A percentile compares a stretch with the other conserved stretches of the same genome.
Conservation (phyloP, 768 basidiomycete species). For the Tricholoma flavovirens region DNA sequence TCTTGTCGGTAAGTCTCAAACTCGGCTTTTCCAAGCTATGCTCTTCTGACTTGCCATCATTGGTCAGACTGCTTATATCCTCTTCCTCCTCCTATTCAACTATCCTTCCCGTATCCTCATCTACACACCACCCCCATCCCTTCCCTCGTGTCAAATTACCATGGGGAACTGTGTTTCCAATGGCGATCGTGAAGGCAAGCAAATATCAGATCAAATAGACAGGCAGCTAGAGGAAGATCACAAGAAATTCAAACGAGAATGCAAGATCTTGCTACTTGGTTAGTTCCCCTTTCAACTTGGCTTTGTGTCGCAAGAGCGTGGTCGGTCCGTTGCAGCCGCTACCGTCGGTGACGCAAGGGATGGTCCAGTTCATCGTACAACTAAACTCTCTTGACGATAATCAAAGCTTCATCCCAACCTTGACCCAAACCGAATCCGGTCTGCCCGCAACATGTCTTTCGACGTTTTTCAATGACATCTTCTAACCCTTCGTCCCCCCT, state of each 20-base stretch:
- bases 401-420: neutral
- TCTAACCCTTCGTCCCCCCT: conserved; percentile 23
- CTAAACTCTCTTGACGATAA: too few species aligned
- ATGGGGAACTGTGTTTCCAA: conserved; percentile 72
- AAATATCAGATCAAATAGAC: conserved; percentile 72
- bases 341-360: too few species aligned
- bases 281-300: too few species aligned
- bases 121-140: neutral
- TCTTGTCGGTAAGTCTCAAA: too few species aligned
- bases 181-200: conserved; percentile 51
- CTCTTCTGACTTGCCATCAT: too few species aligned
- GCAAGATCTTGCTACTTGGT: conserved; percentile 93
- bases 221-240: conserved; percentile 81
- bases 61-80: too few species aligned
- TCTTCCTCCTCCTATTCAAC: neutral
- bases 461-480: neutral
- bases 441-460: too few species aligned
- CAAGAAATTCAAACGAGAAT: conserved; percentile 77
- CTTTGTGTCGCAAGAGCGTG: too few species aligned
- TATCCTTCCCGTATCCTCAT: too few species aligned
- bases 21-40: neutral
- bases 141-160: conserved; percentile 2
- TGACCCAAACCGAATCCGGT: too few species aligned
- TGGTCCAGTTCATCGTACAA: too few species aligned
- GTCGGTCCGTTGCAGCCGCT: neutral